Evolutionary conservation across 2,329 filamentous ascomycete species (phyloP), one percentile per base, ranked within the genome.

Genomic region (Colletotrichum liriopes): DNA sequence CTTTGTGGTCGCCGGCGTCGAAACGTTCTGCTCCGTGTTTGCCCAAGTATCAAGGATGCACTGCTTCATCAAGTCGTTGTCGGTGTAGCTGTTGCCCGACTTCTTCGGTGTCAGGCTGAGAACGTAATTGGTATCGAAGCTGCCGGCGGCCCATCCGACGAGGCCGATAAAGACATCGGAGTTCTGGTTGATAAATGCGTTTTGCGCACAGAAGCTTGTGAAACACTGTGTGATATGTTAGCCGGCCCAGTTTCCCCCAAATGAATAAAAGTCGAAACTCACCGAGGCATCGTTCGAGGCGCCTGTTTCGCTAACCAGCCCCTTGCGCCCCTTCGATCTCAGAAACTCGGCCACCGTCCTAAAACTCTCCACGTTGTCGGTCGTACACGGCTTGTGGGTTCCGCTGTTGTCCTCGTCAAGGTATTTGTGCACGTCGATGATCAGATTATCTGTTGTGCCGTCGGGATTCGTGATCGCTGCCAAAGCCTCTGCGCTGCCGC

Each of bases 341-440:
- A 91, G 74, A 75, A 84, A 89, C 3, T 80, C 78, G 0, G 86
- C 86, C 1, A 90, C 78, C 0, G 81, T 81, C 26, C 78, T 78
- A 77, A 90, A 88, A 3, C 82, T 85, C 47, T 82, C 82, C 3
- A 87, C 80, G 56, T 89, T 88, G 75, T 91, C 83, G 3, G 85
- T 88, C 1, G 85, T 85, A 78, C 89, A 91, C 65, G 86, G 81
- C 5, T 79, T 74, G 73, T 87, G 80, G 0, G 85, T 87, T 47
- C 89, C 90, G 9, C 85, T 87, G 80, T 88, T 87, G 80, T 90
- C 87, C 26, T 80, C 82, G 75, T 91, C 89, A 5, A 91, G 84
- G 77, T 91, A 91, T 78, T 90, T 87, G 80, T 91, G 89, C 14
- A 91, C 81, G 74, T 91, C 89, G 39, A 91, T 82, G 14, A 90